Base-by-base conservation (phyloP, 2,329 filamentous ascomycete genomes). In the Karstenula rhodostoma region DNA sequence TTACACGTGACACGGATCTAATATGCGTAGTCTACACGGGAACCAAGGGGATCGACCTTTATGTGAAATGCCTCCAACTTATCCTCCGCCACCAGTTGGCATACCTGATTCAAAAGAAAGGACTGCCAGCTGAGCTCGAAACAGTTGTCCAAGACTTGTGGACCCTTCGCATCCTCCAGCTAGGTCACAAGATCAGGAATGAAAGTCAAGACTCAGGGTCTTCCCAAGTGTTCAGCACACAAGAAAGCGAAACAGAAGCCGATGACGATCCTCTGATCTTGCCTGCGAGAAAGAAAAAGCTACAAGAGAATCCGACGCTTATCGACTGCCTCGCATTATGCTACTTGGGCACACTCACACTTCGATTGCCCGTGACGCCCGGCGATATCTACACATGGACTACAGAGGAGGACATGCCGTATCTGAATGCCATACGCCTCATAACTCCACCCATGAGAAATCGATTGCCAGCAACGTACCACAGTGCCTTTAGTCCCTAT, bases 71-170 rank as follows among this genome's bases (percentile, higher is more conserved):
- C 64, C 86, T 96, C 60, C 94, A 98, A 77, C 82, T 97, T 33
- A 85, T 98, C 50, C 81, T 99, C 29, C 88, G 93, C 74, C 92
- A 90, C 72, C 94, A 98, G 80, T 80, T 92, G 17, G 79, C 86
- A 71, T 94, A 90, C 83, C 82, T 98, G 32, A 81, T 96, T 15
- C 80, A 86, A 23, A 81, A 84, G 6, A 88, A 89, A 73, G 85
- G 86, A 0, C 84, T 95, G 50, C 89, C 90, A 1, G 77, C 82
- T 4, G 90, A 96, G 68, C 83, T 97, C 13, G 93, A 96, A 82
- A 89, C 82, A 8, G 83, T 96, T 10, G 88, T 96, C 5, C 87
- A 89, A 60, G 93, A 97, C 73, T 84, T 99, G 15, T 99, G 95
- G 94, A 84, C 89, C 55, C 80, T 97, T 53, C 87, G 92, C 54